phyloP scores from a whole-genome alignment of 2,329 filamentous ascomycete genomes.

The Fusarium sororula region DNA sequence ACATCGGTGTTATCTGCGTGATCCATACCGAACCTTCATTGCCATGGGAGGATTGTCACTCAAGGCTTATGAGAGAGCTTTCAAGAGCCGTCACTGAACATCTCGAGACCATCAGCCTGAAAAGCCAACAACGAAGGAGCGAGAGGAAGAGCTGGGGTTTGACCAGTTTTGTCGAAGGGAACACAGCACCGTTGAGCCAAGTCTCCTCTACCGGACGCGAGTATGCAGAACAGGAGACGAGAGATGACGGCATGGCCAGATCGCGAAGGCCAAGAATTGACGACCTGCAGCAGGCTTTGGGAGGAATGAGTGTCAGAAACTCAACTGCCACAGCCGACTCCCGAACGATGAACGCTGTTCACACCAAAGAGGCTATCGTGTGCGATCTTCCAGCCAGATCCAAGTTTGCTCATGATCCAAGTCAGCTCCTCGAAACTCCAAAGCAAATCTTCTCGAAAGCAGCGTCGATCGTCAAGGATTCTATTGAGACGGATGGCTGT shows the following conservation, averaged over 20 bases:
- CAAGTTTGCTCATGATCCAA: not conserved
- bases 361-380: not conserved
- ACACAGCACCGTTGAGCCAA: slow-evolving; percentile 21
- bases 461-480: slow-evolving; percentile 53
- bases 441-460: slow-evolving; percentile 53
- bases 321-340: not conserved
- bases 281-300: not conserved
- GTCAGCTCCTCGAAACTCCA: not conserved
- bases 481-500: slow-evolving; percentile 53
- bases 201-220: not conserved
- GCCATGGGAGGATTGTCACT: slow-evolving; percentile 40
- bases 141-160: slow-evolving; percentile 51
- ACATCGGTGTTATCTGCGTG: slow-evolving; percentile 54
- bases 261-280: slow-evolving; percentile 18
- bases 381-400: not conserved
- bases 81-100: slow-evolving; percentile 49
- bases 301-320: not conserved
- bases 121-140: slow-evolving; percentile 42
- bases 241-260: not conserved
- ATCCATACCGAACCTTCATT: slow-evolving; percentile 15
- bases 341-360: not conserved
- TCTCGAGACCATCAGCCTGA: slow-evolving; percentile 45
- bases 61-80: slow-evolving; percentile 40
- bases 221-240: not conserved
- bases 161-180: slow-evolving; percentile 49